Conservation (phyloP, 2,329 filamentous ascomycete species). For the Fusarium succisae region DNA sequence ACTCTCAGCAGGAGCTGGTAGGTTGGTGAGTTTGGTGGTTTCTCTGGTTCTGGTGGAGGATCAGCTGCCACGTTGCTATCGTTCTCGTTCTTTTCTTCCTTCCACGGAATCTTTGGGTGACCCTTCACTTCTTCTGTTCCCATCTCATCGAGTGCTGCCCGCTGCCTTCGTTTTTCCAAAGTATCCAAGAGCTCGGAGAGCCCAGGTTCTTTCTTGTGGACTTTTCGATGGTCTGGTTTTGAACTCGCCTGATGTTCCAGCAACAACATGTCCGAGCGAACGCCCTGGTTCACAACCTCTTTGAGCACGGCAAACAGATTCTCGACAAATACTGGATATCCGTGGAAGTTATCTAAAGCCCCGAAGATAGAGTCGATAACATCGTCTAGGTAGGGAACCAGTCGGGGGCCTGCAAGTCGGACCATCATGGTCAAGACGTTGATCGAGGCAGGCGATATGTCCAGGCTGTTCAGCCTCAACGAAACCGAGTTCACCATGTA, state of each 20-base stretch:
- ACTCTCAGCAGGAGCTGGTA: conserved; percentile 86
- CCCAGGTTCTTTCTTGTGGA: conserved; percentile 43
- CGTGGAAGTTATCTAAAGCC: conserved; percentile 93
- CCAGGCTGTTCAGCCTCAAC: conserved; percentile 87
- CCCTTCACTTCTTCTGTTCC: conserved; percentile 43
- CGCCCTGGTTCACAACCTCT: conserved; percentile 84
- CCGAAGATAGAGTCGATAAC: conserved; percentile 91
- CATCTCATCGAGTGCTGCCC: conserved; percentile 48
- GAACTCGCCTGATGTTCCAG: conserved; percentile 52
- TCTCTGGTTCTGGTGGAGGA: conserved; percentile 55
- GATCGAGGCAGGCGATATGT: conserved; percentile 89
- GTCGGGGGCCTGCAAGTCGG: conserved; percentile 78
- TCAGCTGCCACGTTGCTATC: conserved; percentile 49
- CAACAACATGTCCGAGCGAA: conserved; percentile 64
- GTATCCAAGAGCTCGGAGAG: conserved; percentile 62
- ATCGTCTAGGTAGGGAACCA: conserved; percentile 92
- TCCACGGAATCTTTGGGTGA: conserved; percentile 51
- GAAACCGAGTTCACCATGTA: conserved; percentile 96
- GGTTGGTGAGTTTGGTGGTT: conserved; percentile 76
- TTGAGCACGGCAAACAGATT: conserved; percentile 83
- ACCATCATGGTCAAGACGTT: conserved; percentile 96
- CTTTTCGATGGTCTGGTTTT: conserved; percentile 55
- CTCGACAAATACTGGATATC: conserved; percentile 87
- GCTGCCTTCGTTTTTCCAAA: conserved; percentile 63
- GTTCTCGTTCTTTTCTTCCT: conserved; percentile 47